Evolutionary conservation across 352 stramenopile genomes (phyloP), one percentile per base, ranked within the genome.

Genomic region (Albugo laibachii): DNA sequence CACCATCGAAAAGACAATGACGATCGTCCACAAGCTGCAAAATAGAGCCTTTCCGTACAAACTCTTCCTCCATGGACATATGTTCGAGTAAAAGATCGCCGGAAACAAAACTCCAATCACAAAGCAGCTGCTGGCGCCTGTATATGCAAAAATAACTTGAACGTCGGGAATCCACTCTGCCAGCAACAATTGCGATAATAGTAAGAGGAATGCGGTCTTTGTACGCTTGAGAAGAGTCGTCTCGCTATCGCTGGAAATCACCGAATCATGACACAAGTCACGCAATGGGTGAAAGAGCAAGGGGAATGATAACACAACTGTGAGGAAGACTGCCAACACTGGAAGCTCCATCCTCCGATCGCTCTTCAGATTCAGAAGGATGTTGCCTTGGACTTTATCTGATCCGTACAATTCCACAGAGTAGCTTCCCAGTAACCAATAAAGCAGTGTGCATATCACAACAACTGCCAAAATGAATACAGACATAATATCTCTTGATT

Each of bases 101-200:
- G 72, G 72, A 45, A 85, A 81, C n/a, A 72, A 64, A 45, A 81
- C 78, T 56, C 69, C 79, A 49, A 83, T 81, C 53, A 83, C 62
- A 36, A 82, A 65, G 47, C 67, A 81, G 36, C 61, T 80, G 42
- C 56, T 82, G 16, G 68, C 73, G 13, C 73, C 73, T 19, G 66
- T 75, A 49, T 83, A 61, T 3, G 63, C 69, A 20, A 85, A 85
- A 8, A 82, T 62, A 12, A 82, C 62, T 50, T 85, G 60, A 36
- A 85, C 65, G 5, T 64, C 74, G 0, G 74, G 70, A 34, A 83
- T 69, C 37, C 62, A 57, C 8, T 78, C 66, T 0, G 69, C 72
- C 1, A 73, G 38, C 21, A 79, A 40, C 31, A 84, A 50, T 36
- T 77, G 65, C 11, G 66, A 73, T 5, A 79, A 55, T 44, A 84